phyloP scores from a whole-genome alignment of 1,284 basidiomycete species.

The Fistulinella cinereoalba region DNA sequence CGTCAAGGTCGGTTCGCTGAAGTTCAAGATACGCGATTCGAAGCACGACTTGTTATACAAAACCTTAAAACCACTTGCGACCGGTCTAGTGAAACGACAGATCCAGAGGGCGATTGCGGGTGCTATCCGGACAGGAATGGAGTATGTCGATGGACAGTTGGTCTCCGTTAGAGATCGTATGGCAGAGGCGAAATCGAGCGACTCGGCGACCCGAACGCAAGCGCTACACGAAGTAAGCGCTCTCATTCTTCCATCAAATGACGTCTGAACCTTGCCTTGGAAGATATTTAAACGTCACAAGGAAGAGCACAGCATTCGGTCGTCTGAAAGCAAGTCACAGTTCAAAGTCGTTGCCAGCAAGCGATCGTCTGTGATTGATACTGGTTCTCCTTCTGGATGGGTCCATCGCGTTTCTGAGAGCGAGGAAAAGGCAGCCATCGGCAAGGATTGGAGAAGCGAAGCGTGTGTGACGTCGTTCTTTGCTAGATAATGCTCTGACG shows the following conservation, averaged over 20 bases:
- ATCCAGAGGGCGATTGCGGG: conserved; percentile 81
- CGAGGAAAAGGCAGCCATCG: conserved; percentile 46
- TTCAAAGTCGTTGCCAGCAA: conserved; percentile 72
- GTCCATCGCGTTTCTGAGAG: conserved; percentile 62
- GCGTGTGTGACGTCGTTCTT: conserved; percentile 43
- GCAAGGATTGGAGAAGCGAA: conserved; percentile 65
- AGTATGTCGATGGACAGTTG: conserved; percentile 85
- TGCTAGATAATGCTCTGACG: neutral
- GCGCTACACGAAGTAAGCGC: conserved; percentile 63
- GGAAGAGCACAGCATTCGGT: conserved; percentile 44
- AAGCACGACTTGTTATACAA: conserved; percentile 94
- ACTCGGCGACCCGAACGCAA: conserved; percentile 51
- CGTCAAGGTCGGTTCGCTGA: conserved; percentile 82
- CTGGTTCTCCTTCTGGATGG: conserved; percentile 71
- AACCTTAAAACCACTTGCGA: conserved; percentile 72
- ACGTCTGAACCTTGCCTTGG: conserved; percentile 1
- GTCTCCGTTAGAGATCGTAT: conserved; percentile 75
- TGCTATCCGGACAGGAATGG: conserved; percentile 77
- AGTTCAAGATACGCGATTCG: conserved; percentile 87
- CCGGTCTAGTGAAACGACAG: conserved; percentile 85
- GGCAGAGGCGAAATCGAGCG: conserved; percentile 61
- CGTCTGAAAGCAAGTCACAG: conserved; percentile 51
- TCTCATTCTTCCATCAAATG: neutral
- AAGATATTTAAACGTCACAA: conserved; percentile 60
- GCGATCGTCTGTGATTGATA: conserved; percentile 60